A percentile compares a stretch with the other conserved stretches of the same genome.
Evolutionary conservation across 352 stramenopile species (phyloP).

Genomic region (Globisporangium nagaii): DNA sequence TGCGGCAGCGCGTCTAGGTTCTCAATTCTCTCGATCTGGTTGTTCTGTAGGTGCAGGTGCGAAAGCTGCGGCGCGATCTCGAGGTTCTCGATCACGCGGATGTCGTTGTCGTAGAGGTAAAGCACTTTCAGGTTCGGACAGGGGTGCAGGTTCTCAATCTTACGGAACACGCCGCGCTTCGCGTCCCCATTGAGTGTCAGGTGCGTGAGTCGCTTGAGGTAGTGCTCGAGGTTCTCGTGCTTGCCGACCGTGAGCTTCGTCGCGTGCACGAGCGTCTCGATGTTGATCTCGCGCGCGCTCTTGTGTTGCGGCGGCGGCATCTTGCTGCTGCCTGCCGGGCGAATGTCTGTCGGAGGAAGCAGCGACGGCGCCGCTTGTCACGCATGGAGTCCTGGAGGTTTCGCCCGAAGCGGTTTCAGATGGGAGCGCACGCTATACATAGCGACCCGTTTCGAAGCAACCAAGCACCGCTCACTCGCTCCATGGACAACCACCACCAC

Average conservation of each 20-base stretch:
- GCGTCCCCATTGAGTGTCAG: conserved; percentile 50
- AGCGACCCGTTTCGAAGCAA: too few relatives aligned
- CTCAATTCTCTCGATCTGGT: conserved; percentile 48
- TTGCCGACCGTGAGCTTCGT: conserved; percentile 70
- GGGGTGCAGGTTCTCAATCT: conserved; percentile 56
- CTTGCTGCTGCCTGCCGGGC: too few relatives aligned
- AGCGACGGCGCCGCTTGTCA: too few relatives aligned
- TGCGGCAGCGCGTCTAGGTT: conserved; percentile 29
- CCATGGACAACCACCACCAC: too few relatives aligned
- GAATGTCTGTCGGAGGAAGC: too few relatives aligned
- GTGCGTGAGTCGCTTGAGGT: conserved; percentile 71
- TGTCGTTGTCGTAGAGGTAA: conserved; percentile 77
- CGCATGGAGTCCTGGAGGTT: too few relatives aligned
- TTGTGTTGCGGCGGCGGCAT: not conserved
- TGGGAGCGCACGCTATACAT: too few relatives aligned
- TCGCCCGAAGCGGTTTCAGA: too few relatives aligned
- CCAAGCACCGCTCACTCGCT: too few relatives aligned
- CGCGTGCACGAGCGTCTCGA: conserved; percentile 50
- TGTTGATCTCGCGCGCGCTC: conserved; percentile 43
- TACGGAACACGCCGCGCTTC: conserved; percentile 21
- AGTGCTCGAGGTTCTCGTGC: conserved; percentile 51
- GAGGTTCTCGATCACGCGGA: conserved; percentile 51
- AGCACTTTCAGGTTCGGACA: conserved; percentile 67
- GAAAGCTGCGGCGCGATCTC: conserved; percentile 42
- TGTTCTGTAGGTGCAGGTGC: conserved; percentile 73